These are phyloP conservation scores for Piedraia hortae DNA, from an alignment of 2,329 filamentous ascomycete species.

Conservation along the genomic window DNA sequence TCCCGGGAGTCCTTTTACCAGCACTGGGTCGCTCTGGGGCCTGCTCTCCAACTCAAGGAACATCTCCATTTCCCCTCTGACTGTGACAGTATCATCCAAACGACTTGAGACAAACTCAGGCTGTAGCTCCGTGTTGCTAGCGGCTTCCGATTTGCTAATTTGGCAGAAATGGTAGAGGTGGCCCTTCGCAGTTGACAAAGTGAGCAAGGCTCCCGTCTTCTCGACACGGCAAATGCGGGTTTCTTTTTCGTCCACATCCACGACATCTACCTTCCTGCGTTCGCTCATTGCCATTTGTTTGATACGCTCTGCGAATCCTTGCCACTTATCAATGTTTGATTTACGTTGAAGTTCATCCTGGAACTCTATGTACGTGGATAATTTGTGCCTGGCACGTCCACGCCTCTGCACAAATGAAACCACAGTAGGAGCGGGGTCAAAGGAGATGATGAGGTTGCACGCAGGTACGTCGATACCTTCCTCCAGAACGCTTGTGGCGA, in stretches of 20 bases:
- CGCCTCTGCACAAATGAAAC: slow-evolving; percentile 38
- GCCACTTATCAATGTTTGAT: slow-evolving; percentile 26
- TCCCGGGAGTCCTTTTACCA: no score
- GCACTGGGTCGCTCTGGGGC: slow-evolving; percentile 10
- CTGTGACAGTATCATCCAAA: no score
- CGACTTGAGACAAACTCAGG: slow-evolving; percentile 36
- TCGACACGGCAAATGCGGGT: slow-evolving; percentile 17
- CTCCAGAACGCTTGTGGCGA: slow-evolving; percentile 30
- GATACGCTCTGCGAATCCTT: slow-evolving; percentile 43
- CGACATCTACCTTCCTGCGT: slow-evolving; percentile 16
- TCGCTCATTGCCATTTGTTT: slow-evolving; percentile 40
- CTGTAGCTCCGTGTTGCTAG: slow-evolving; percentile 32
- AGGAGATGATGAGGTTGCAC: slow-evolving; percentile 37
- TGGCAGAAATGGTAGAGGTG: slow-evolving; percentile 65
- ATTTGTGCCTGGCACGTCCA: slow-evolving; percentile 30
- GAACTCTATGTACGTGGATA: no score
- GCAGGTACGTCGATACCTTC: slow-evolving; percentile 34
- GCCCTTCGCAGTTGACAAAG: slow-evolving; percentile 42
- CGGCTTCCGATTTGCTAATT: slow-evolving; percentile 22
- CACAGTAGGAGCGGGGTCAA: slow-evolving; percentile 31
- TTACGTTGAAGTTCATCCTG: slow-evolving; percentile 12
- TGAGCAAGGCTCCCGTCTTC: slow-evolving; percentile 33
- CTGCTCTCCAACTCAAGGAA: no score
- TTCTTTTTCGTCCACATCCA: slow-evolving; percentile 22
- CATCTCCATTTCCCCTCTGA: no score